These are phyloP conservation scores for Alternaria burnsii DNA, from an alignment of 2,329 filamentous ascomycete genomes.

Conservation along the genomic window DNA sequence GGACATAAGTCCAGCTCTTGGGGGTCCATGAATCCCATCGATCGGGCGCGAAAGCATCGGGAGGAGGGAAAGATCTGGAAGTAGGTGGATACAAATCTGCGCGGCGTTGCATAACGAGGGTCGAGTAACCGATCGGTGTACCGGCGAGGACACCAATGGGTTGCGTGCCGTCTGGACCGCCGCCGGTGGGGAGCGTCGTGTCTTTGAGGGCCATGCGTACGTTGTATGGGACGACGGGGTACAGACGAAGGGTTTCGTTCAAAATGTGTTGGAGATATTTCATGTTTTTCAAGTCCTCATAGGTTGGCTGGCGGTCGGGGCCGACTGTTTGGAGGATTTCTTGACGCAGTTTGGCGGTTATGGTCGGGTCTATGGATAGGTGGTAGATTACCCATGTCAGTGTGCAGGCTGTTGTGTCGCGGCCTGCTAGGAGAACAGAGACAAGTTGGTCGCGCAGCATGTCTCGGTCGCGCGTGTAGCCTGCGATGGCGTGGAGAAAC, in stretches of 20 bases:
- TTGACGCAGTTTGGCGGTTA: slow-evolving; percentile 71
- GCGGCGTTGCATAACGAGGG: slow-evolving; percentile 60
- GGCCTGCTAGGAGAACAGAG: slow-evolving; percentile 78
- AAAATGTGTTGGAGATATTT: slow-evolving; percentile 66
- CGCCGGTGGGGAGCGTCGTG: slow-evolving; percentile 60
- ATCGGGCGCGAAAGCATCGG: slow-evolving; percentile 57
- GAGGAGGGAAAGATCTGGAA: slow-evolving; percentile 51
- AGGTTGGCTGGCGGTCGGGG: slow-evolving; percentile 67
- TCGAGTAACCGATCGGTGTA: slow-evolving; percentile 58
- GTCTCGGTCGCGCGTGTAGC: slow-evolving; percentile 73
- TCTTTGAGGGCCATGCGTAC: slow-evolving; percentile 57
- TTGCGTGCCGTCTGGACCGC: slow-evolving; percentile 55
- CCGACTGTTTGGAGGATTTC: slow-evolving; percentile 78
- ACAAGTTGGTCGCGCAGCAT: slow-evolving; percentile 83
- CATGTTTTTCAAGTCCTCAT: slow-evolving; percentile 86
- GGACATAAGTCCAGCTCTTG: slow-evolving; percentile 59
- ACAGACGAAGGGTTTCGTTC: slow-evolving; percentile 55
- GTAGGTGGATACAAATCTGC: slow-evolving; percentile 58
- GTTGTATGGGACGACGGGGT: slow-evolving; percentile 61
- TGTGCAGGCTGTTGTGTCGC: slow-evolving; percentile 85
- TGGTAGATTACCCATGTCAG: slow-evolving; percentile 87
- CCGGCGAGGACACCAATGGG: slow-evolving; percentile 56
- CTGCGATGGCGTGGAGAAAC: slow-evolving; percentile 85
- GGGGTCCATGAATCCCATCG: slow-evolving; percentile 60
- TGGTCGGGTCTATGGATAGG: slow-evolving; percentile 73